phyloP scores from a whole-genome alignment of 2,329 filamentous ascomycete species.

The Seiridium cupressi region DNA sequence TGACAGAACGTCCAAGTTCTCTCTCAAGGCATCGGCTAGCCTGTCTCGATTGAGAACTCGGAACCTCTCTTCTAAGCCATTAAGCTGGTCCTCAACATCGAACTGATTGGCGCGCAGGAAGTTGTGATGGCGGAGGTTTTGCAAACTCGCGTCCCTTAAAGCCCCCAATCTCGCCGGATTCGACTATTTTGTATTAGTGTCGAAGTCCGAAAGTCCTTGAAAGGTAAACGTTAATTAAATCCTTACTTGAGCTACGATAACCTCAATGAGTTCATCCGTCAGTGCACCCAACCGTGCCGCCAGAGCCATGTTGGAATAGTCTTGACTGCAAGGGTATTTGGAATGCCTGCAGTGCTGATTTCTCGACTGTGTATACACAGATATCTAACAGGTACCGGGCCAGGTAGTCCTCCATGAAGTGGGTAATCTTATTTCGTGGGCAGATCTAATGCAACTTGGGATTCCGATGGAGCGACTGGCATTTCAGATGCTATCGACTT shows the following conservation, averaged over 20 bases:
- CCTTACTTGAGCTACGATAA: slow-evolving; percentile 57
- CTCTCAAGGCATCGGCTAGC: slow-evolving; percentile 67
- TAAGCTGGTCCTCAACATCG: slow-evolving; percentile 62
- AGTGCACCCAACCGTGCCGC: slow-evolving; percentile 62
- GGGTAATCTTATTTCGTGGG: neutral
- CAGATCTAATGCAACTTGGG: too few species aligned
- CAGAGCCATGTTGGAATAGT: slow-evolving; percentile 61
- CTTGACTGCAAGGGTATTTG: too few species aligned
- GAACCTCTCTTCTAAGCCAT: slow-evolving; percentile 84
- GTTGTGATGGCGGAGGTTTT: slow-evolving; percentile 51
- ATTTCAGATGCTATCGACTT: neutral
- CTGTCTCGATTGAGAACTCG: slow-evolving; percentile 75
- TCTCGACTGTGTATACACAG: too few species aligned
- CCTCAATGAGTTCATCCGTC: slow-evolving; percentile 68
- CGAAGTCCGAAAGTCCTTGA: slow-evolving; percentile 15
- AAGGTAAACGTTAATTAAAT: slow-evolving; percentile 10
- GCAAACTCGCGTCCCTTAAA: slow-evolving; percentile 48
- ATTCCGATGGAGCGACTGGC: too few species aligned
- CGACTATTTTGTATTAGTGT: slow-evolving; percentile 15
- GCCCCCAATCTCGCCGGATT: slow-evolving; percentile 36
- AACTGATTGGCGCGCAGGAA: slow-evolving; percentile 74
- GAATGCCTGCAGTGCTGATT: too few species aligned
- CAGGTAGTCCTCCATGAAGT: neutral
- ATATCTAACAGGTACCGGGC: neutral
- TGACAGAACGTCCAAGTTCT: slow-evolving; percentile 59